Conservation (phyloP, 208 protist species). For the Trypanosoma avium region DNA sequence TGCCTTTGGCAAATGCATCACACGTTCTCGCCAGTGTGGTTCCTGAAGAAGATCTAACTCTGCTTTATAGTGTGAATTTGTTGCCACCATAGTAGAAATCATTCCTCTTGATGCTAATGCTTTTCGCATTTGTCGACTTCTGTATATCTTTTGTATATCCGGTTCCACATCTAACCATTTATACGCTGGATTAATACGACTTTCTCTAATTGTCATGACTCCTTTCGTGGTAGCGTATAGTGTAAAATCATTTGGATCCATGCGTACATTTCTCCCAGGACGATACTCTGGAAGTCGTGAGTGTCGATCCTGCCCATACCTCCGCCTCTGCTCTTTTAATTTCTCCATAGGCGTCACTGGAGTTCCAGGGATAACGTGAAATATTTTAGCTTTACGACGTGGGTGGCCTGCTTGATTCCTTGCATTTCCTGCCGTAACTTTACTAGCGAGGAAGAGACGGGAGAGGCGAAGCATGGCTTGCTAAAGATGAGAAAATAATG, state of each 20-base stretch:
- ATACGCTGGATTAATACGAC: constrained; percentile 66
- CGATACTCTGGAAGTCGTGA: constrained; percentile 71
- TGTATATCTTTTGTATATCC: constrained; percentile 83
- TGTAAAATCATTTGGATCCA: constrained; percentile 83
- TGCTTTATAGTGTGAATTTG: constrained; percentile 45
- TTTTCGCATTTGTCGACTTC: constrained; percentile 53
- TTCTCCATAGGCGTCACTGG: constrained; percentile 75
- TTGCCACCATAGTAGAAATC: constrained; percentile 43
- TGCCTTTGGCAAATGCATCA: constrained; percentile 42
- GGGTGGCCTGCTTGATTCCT: constrained; percentile 75
- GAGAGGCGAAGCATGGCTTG: constrained; percentile 66
- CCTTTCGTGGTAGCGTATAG: constrained; percentile 80
- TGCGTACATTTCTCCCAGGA: constrained; percentile 71
- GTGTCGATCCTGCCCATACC: constrained; percentile 78
- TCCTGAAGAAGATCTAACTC: constrained; percentile 52
- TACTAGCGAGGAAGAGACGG: constrained; percentile 41
- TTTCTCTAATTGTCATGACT: constrained; percentile 72
- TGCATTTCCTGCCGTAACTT: constrained; percentile 80
- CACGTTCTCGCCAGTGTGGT: constrained; percentile 66
- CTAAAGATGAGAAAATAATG: too few species aligned
- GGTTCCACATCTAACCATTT: constrained; percentile 87
- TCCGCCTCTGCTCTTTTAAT: constrained; percentile 77
- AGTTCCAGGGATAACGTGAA: constrained; percentile 75
- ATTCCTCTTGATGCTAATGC: constrained; percentile 42
- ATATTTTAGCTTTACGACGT: constrained; percentile 62